Evolutionary conservation across 2,329 filamentous ascomycete genomes (phyloP), one percentile per base, ranked within the genome.

Genomic region (Diaporthe sp.): DNA sequence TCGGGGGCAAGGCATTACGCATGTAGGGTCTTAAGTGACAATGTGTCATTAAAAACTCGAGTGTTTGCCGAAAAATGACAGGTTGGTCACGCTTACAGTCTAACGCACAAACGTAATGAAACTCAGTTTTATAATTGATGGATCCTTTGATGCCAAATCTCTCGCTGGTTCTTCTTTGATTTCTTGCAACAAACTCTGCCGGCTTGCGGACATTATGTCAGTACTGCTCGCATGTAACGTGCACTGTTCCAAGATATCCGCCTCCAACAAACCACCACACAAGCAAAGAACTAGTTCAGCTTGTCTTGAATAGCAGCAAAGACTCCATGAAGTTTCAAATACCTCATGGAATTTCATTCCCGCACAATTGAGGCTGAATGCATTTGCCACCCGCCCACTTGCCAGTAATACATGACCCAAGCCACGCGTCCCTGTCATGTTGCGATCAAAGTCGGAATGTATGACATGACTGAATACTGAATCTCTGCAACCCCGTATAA

Each of bases 331-430:
- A n/a, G n/a, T n/a, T n/a, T n/a, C n/a, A n/a, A n/a, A n/a, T n/a
- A n/a, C n/a, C n/a, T n/a, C n/a, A n/a, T n/a, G n/a, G n/a, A 22
- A 1, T 19, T 28, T 17, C 0, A 2, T 15, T 22, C 19, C 13
- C 25, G n/a, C 28, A 5, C 35, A 17, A 13, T 60, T 3, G 19
- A 13, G 40, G 35, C 57, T 10, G 57, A 25, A 15, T 2, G 15
- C 38, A 19, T 22, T 22, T 12, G 28, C 9, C 38, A 60, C 15
- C 35, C 52, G 9, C 15, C 35, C 17, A 10, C 0, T 28, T 60
- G 35, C 22, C 57, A 19, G n/a, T 6, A 19, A 15, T 19, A 12
- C 7, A 40, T 60, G 1, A 25, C 22, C 35, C 35, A n/a, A 40
- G 10, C n/a, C 3, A 1, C 57, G 35, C 15, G 52, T 30, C 35